Conservation (phyloP, 73 alveolate species). For the Diophrys appendiculata region DNA sequence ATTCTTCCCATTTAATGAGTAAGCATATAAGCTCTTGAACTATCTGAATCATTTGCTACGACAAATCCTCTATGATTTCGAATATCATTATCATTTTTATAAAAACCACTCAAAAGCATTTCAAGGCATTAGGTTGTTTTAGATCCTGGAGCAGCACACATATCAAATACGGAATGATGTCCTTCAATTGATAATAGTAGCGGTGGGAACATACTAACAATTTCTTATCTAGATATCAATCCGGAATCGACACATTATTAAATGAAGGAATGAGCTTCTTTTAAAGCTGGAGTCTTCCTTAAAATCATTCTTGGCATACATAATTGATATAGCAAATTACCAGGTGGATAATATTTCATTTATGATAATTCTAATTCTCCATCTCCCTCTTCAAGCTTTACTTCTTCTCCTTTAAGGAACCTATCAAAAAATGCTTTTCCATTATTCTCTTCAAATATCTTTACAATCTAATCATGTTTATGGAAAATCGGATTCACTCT, state of each 20-base stretch:
- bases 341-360: constrained; percentile 74
- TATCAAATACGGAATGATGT: constrained; percentile 83
- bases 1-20: constrained; percentile 92
- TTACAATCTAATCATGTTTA: constrained; percentile 23
- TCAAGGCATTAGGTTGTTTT: constrained; percentile 97
- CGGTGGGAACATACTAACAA: constrained; percentile 98
- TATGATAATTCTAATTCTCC: constrained; percentile 21
- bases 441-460: constrained; percentile 21
- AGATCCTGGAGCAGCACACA: constrained; percentile 99
- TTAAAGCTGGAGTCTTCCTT: constrained; percentile 78
- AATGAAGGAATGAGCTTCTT: constrained; percentile 82
- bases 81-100: constrained; percentile 55
- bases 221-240: constrained; percentile 92
- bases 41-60: constrained; percentile 95
- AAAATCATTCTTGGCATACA: constrained; percentile 81
- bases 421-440: constrained; percentile 51
- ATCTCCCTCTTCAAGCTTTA: constrained; percentile 24
- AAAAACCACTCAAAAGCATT: constrained; percentile 60
- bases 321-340: constrained; percentile 81
- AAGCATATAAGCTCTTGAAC: constrained; percentile 93
- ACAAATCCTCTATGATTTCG: constrained; percentile 79
- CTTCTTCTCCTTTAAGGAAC: constrained; percentile 46
- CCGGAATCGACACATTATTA: constrained; percentile 91
- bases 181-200: constrained; percentile 82
- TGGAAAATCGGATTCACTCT: constrained; percentile 61